These are phyloP conservation scores for Pseudogymnoascus sp. DNA, from an alignment of 2,329 filamentous ascomycete genomes.

Conservation along the genomic window DNA sequence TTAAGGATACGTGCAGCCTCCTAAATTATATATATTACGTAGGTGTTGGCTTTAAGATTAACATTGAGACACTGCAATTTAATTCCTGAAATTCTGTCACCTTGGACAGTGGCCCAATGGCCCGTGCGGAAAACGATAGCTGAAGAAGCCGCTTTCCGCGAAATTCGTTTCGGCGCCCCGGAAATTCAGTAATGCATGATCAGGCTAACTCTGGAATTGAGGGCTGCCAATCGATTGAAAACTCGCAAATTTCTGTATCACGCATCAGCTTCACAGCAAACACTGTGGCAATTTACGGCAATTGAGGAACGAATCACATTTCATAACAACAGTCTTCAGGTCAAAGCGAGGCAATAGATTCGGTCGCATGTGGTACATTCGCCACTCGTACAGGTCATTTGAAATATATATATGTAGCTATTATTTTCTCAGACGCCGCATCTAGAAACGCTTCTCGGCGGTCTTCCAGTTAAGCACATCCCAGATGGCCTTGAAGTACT, in stretches of 20 bases:
- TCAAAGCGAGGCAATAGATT: background rate
- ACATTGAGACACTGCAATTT: conserved; percentile 7
- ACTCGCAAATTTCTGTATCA: background rate
- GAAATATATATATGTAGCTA: conserved; percentile 5
- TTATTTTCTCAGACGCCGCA: conserved; percentile 24
- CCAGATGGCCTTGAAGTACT: conserved; percentile 92
- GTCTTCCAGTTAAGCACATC: conserved; percentile 95
- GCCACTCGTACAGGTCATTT: conserved; percentile 4
- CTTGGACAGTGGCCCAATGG: background rate
- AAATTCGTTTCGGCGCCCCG: conserved; percentile 1
- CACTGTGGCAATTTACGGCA: background rate
- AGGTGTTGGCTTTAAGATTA: conserved; percentile 1
- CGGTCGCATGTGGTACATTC: background rate
- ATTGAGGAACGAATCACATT: background rate
- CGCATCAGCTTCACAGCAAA: background rate
- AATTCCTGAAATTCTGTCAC: conserved; percentile 8
- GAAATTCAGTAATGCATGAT: background rate
- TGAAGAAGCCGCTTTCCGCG: conserved; percentile 1
- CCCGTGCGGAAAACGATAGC: background rate
- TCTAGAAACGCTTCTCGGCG: conserved; percentile 65
- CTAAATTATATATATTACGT: conserved; percentile 4
- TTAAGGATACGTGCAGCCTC: conserved; percentile 1
- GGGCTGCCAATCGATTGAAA: conserved; percentile 1
- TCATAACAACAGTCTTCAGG: background rate
- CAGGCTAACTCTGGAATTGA: background rate